Evolutionary conservation across 345 rosid genomes (phyloP).

Genomic region (Kernera saxatilis): DNA sequence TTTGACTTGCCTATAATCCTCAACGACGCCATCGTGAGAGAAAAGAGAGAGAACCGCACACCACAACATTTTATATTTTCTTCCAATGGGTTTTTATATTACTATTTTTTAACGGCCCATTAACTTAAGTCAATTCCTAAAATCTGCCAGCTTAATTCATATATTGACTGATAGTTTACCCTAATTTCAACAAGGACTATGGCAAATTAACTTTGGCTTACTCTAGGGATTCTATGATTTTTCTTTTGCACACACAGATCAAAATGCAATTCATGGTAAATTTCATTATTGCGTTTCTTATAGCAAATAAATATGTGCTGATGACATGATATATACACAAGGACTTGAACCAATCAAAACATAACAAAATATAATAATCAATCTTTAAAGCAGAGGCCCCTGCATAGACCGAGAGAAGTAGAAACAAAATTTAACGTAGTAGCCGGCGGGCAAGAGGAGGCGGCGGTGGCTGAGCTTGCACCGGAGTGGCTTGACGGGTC

Average conservation of each 20-base stretch:
- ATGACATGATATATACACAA: neutral
- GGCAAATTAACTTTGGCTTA: neutral
- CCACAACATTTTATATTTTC: too few relatives aligned
- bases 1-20: constrained; percentile 83
- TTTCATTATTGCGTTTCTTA: neutral
- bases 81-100: neutral
- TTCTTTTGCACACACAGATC: neutral
- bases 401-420: neutral
- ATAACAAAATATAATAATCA: neutral
- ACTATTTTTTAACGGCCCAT: neutral
- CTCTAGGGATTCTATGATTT: neutral
- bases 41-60: neutral
- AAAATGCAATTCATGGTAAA: neutral
- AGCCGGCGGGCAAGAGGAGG: constrained; percentile 16
- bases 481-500: constrained; percentile 1
- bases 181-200: neutral
- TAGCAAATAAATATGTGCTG: neutral
- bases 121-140: neutral
- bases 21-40: constrained; percentile 50
- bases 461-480: constrained; percentile 28
- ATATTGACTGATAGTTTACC: neutral
- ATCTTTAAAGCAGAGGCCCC: neutral
- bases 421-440: constrained; percentile 9
- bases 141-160: neutral
- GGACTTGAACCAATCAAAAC: neutral